phyloP scores from a whole-genome alignment of 108 stramenopile species.

The Skeletonema grethae region DNA sequence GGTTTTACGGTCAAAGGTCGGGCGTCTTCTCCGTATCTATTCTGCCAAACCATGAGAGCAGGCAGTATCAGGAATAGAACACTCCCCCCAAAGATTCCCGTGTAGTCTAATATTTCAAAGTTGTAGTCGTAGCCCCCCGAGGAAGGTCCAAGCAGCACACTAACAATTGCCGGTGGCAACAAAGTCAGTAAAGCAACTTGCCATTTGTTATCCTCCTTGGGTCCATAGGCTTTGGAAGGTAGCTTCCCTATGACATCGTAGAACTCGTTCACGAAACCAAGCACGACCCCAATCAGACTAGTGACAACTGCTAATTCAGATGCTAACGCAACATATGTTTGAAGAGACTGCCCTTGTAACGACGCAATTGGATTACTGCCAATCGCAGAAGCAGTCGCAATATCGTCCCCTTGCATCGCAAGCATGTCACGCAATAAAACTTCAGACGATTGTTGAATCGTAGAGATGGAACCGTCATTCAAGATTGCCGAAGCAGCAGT shows the following conservation, averaged over 20 bases:
- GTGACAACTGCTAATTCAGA: slow-evolving; percentile 68
- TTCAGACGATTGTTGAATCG: slow-evolving; percentile 33
- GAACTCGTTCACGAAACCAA: slow-evolving; percentile 76
- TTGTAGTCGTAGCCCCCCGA: slow-evolving; percentile 57
- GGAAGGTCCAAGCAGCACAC: slow-evolving; percentile 53
- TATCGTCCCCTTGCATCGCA: not conserved
- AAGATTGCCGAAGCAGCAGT: slow-evolving; percentile 3
- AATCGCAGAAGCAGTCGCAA: slow-evolving; percentile 5
- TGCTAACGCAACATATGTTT: slow-evolving; percentile 46
- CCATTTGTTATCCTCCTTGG: slow-evolving; percentile 55
- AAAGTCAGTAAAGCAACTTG: slow-evolving; percentile 60
- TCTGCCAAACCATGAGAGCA: slow-evolving; percentile 76
- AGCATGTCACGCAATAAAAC: slow-evolving; percentile 12
- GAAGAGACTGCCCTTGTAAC: slow-evolving; percentile 1
- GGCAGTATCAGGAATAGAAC: slow-evolving; percentile 75
- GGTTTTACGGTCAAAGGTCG: slow-evolving; percentile 40
- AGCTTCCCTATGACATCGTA: slow-evolving; percentile 55
- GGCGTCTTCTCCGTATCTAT: slow-evolving; percentile 67
- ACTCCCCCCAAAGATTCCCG: slow-evolving; percentile 75
- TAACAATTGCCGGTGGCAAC: slow-evolving; percentile 48
- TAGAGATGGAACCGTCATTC: slow-evolving; percentile 11
- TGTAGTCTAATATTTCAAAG: slow-evolving; percentile 63
- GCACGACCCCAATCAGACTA: slow-evolving; percentile 74
- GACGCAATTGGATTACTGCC: slow-evolving; percentile 41
- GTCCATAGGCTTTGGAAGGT: slow-evolving; percentile 38